These are phyloP conservation scores for Strobilomyces confusus DNA, from an alignment of 768 basidiomycete species.

Conservation along the genomic window DNA sequence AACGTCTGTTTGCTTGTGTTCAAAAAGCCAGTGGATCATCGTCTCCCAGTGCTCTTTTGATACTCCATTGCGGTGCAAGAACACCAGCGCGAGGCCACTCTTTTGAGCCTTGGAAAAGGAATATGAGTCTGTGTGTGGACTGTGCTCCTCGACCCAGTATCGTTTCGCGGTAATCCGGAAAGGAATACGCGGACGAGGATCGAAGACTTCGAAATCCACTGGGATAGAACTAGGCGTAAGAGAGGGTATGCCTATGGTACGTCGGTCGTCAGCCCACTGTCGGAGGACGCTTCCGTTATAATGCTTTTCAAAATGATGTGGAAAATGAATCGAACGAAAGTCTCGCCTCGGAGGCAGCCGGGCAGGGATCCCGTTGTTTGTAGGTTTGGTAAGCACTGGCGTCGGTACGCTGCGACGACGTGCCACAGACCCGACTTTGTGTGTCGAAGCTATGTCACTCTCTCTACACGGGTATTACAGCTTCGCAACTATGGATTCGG, in stretches of 20 bases:
- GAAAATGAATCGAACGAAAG: too few relatives aligned
- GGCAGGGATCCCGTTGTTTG: too few relatives aligned
- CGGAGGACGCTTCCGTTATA: too few relatives aligned
- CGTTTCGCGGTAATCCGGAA: neutral
- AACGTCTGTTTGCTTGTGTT: neutral
- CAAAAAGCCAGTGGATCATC: neutral
- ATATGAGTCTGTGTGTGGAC: neutral
- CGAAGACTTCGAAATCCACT: neutral
- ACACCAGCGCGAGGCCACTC: neutral
- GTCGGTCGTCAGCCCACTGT: too few relatives aligned
- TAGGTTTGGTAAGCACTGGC: too few relatives aligned
- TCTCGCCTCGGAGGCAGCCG: too few relatives aligned
- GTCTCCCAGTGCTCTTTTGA: slow-evolving; percentile 14
- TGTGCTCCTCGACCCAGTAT: slow-evolving; percentile 1
- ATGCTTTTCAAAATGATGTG: too few relatives aligned
- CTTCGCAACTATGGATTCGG: neutral
- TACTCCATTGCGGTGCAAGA: neutral
- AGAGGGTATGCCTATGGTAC: too few relatives aligned
- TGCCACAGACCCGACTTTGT: too few relatives aligned
- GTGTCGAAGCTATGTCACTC: too few relatives aligned
- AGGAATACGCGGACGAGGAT: neutral
- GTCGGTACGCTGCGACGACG: too few relatives aligned
- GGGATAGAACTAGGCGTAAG: neutral
- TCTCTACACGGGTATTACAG: neutral
- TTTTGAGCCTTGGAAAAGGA: neutral